phyloP scores from a whole-genome alignment of 148 eudicot species.

The Vaccinium macrocarpon region DNA sequence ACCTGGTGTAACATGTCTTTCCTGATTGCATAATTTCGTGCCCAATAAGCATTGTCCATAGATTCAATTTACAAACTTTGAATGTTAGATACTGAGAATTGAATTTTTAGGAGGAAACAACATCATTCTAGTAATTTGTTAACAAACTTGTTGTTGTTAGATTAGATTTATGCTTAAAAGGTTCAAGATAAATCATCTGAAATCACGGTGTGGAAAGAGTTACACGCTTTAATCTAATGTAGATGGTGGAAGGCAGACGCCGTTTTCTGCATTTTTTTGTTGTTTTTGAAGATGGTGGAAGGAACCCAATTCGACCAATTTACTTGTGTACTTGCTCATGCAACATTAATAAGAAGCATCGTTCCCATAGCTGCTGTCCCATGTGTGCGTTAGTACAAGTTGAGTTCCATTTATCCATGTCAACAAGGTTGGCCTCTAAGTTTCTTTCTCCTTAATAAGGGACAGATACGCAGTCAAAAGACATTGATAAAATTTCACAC shows the following conservation, averaged over 20 bases:
- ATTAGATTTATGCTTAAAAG: not conserved
- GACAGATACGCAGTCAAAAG: not conserved
- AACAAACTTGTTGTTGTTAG: not conserved
- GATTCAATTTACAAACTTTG: not conserved
- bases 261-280: not conserved
- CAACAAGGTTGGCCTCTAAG: not conserved
- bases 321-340: not conserved
- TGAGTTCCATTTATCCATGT: not conserved
- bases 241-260: not conserved
- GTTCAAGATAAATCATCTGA: too few relatives aligned
- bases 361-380: not conserved
- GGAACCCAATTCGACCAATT: not conserved
- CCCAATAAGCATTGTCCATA: not conserved
- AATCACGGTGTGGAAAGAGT: not conserved
- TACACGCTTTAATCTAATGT: not conserved
- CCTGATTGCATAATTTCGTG: not conserved
- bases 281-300: too few relatives aligned
- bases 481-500: not conserved
- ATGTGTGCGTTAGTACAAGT: not conserved
- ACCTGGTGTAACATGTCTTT: not conserved
- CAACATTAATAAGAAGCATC: not conserved
- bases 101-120: not conserved
- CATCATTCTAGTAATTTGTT: not conserved
- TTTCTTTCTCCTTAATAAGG: not conserved
- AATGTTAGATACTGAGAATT: not conserved